These are phyloP conservation scores for Lachnellula arida DNA, from an alignment of 2,329 filamentous ascomycete species.

Conservation along the genomic window DNA sequence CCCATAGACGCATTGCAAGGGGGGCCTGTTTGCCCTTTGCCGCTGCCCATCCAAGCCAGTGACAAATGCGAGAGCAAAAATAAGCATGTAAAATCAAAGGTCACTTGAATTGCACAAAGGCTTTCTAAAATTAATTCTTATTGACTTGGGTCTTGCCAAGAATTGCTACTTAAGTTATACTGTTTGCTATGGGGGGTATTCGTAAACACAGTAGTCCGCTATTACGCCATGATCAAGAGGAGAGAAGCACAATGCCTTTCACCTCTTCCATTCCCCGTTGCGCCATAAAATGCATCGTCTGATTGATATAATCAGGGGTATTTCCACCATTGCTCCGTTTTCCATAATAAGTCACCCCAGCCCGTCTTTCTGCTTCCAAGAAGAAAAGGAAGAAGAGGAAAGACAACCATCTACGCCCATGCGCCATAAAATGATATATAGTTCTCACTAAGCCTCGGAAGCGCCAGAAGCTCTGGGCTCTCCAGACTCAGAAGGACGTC, in stretches of 20 bases:
- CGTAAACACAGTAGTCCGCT: neutral
- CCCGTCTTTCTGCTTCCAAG: neutral
- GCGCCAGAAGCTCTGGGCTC: neutral
- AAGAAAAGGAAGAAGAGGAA: neutral
- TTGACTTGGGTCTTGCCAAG: neutral
- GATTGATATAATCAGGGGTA: neutral
- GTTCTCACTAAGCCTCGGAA: no score
- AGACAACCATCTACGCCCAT: no score
- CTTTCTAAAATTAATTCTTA: no score
- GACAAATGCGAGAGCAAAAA: no score
- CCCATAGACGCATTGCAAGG: no score
- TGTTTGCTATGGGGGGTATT: neutral
- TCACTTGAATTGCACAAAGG: no score
- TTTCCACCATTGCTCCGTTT: neutral
- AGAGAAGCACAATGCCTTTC: neutral
- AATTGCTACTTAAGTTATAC: neutral
- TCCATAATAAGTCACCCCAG: neutral
- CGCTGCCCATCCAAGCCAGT: no score
- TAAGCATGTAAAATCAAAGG: no score
- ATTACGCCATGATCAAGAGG: neutral
- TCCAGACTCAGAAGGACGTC: neutral
- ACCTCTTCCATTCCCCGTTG: neutral
- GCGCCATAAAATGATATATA: no score
- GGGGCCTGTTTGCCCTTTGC: no score
- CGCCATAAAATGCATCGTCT: neutral